A percentile compares a stretch with the other conserved stretches of the same genome.
phyloP scores from a whole-genome alignment of 805 yeast species.

The Aciculoconidium aculeatum region DNA sequence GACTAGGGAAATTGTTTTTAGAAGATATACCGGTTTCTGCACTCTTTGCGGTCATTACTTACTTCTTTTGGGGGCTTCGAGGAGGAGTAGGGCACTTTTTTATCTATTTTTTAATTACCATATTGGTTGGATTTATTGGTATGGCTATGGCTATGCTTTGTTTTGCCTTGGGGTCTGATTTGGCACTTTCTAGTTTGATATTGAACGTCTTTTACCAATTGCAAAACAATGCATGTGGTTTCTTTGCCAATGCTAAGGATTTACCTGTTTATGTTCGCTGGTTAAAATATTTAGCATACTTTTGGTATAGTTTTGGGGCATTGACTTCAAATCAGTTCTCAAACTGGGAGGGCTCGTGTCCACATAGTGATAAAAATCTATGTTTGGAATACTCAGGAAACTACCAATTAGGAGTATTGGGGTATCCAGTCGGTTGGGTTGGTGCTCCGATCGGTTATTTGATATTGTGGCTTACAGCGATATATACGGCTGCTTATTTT shows the following conservation, averaged over 20 bases:
- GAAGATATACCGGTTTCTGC: conserved; percentile 20
- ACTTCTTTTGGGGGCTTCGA: conserved; percentile 24
- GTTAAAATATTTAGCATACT: conserved; percentile 21
- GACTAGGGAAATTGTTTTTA: conserved; percentile 17
- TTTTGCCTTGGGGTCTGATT: conserved; percentile 27
- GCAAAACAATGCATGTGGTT: conserved; percentile 26
- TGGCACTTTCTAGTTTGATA: conserved; percentile 14
- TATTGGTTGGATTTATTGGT: conserved; percentile 53
- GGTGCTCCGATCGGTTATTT: conserved; percentile 18
- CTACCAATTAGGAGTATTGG: conserved; percentile 15
- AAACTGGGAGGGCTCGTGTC: conserved; percentile 20
- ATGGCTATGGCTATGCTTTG: conserved; percentile 49
- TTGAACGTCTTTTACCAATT: conserved; percentile 19
- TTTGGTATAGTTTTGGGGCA: conserved; percentile 25
- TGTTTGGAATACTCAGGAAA: conserved; percentile 19
- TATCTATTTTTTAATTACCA: conserved; percentile 51
- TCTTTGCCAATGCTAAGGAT: conserved; percentile 20
- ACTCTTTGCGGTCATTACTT: conserved; percentile 16
- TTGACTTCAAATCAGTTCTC: conserved; percentile 20
- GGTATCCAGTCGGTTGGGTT: conserved; percentile 20
- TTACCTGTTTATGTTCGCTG: conserved; percentile 27
- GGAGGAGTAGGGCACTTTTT: conserved; percentile 40
- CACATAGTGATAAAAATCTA: conserved; percentile 17
- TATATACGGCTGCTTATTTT: conserved; percentile 12
- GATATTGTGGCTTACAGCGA: conserved; percentile 16